Base-by-base conservation (phyloP, 495 filamentous ascomycete genomes). In the Symbiotaphrina buchneri region DNA sequence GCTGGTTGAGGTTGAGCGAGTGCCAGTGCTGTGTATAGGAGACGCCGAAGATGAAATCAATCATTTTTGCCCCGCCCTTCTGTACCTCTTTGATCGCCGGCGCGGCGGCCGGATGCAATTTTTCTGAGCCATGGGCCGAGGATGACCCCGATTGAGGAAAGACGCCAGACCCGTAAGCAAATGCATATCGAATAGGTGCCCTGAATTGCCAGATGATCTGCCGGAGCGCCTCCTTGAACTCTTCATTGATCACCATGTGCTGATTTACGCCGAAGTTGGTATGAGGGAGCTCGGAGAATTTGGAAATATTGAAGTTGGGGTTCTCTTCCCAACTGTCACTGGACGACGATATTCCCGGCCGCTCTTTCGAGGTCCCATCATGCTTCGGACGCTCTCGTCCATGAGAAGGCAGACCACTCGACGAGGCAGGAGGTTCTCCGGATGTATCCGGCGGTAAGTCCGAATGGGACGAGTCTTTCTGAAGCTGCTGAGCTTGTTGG, bases 11-110 rank as follows among this genome's bases (percentile, higher is more conserved):
- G 47, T 97, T 97, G 27, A 97, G 52, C 13, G 71, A 75, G 54
- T 97, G 87, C 83, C 85, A 97, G 52, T 97, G 87, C 46, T 97
- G 78, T 2, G 79, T 83, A 49, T 92, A 78, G 4, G 75, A 79
- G 8, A 95, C 85, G 20, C 87, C 90, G 41, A 95, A 92, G 34
- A 97, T 90, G 43, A 95, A 87, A 49, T 97, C 87, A 40, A 97
- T 92, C 76, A 95, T 90, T 51, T 94, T 94, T 6, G 74, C 78
- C 1, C 68, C 71, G 23, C 78, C 78, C 42, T 77, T 69, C 46
- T 94, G 84, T 39, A 78, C 75, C 21, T 74, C 73, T 30, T 69
- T 54, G 21, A 92, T 74, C 7, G 79, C 80, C 16, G 63, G 49
- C 13, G 77, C 79, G 2, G 80, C 66, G 31, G 80, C 69, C 2